Percentiles rank a stretch among this genome's conserved stretches.
These are phyloP conservation scores for Hyaloperonospora arabidopsidis DNA, from an alignment of 352 stramenopile species.

Conservation along the genomic window DNA sequence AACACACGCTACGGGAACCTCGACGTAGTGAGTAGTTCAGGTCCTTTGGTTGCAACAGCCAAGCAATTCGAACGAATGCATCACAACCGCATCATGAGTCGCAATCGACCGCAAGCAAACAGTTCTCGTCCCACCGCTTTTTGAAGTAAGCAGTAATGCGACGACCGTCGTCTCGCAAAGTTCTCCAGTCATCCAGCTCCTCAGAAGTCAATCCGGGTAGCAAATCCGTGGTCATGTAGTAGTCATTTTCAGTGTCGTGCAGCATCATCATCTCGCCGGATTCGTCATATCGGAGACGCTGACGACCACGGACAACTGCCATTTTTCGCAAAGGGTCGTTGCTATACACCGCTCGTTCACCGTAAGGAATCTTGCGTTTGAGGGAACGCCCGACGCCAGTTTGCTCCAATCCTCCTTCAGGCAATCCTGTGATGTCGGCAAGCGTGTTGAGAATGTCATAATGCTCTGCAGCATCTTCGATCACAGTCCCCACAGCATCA, in stretches of 20 bases:
- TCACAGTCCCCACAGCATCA: neutral
- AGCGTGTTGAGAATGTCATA: slow-evolving; percentile 54
- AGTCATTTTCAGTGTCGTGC: slow-evolving; percentile 22
- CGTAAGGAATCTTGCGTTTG: slow-evolving; percentile 25
- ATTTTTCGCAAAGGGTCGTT: slow-evolving; percentile 42
- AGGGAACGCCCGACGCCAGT: slow-evolving; percentile 45
- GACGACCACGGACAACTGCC: slow-evolving; percentile 28
- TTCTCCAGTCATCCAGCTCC: slow-evolving; percentile 20
- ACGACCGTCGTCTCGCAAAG: slow-evolving; percentile 27
- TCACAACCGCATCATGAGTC: neutral
- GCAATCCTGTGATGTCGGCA: slow-evolving; percentile 44
- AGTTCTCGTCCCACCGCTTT: slow-evolving; percentile 34
- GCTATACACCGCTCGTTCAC: slow-evolving; percentile 31
- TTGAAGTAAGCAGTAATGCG: slow-evolving; percentile 42
- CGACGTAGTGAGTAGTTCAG: neutral
- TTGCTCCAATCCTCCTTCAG: slow-evolving; percentile 38
- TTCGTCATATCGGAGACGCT: slow-evolving; percentile 3
- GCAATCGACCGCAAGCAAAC: slow-evolving; percentile 22
- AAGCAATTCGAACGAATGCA: too few species aligned
- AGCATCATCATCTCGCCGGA: neutral
- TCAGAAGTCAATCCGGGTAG: slow-evolving; percentile 14
- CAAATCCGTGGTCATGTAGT: slow-evolving; percentile 28
- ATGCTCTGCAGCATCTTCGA: slow-evolving; percentile 34
- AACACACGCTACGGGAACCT: too few species aligned
- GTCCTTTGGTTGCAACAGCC: neutral